These are phyloP conservation scores for Nakazawaea anatomiae DNA, from an alignment of 805 yeast genomes.

Conservation along the genomic window DNA sequence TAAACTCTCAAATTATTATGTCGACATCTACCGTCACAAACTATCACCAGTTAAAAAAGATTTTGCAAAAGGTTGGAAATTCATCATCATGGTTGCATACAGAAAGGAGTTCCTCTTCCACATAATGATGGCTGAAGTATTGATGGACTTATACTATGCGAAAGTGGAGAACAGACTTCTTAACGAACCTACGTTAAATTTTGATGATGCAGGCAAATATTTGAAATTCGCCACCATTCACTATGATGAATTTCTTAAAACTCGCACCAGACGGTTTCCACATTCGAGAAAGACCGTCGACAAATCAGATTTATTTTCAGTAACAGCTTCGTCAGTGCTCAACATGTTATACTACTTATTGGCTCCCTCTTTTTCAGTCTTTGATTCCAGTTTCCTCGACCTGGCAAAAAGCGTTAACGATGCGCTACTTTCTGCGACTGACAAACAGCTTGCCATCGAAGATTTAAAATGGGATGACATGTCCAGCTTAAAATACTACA, in stretches of 20 bases:
- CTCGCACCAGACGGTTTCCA: neutral
- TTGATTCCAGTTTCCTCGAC: conserved; percentile 1
- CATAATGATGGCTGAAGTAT: conserved; percentile 3
- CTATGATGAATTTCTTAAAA: neutral
- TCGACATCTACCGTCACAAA: neutral
- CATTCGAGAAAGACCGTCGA: neutral
- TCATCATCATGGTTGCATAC: conserved; percentile 2
- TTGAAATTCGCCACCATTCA: neutral
- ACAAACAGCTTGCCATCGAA: neutral
- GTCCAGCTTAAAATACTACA: neutral
- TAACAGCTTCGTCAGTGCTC: neutral
- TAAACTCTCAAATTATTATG: neutral
- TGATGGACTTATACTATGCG: conserved; percentile 1
- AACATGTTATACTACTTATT: neutral
- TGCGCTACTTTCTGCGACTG: neutral
- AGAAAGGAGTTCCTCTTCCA: neutral
- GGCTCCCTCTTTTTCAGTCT: conserved; percentile 4
- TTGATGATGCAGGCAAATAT: neutral
- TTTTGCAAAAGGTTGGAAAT: conserved; percentile 1
- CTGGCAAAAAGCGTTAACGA: neutral
- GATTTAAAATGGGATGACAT: neutral
- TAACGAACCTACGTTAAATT: neutral
- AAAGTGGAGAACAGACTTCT: neutral
- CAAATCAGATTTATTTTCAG: neutral
- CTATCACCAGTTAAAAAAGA: neutral